Base-by-base conservation (phyloP, 768 basidiomycete species). In the Sporobolomyces roseus region DNA sequence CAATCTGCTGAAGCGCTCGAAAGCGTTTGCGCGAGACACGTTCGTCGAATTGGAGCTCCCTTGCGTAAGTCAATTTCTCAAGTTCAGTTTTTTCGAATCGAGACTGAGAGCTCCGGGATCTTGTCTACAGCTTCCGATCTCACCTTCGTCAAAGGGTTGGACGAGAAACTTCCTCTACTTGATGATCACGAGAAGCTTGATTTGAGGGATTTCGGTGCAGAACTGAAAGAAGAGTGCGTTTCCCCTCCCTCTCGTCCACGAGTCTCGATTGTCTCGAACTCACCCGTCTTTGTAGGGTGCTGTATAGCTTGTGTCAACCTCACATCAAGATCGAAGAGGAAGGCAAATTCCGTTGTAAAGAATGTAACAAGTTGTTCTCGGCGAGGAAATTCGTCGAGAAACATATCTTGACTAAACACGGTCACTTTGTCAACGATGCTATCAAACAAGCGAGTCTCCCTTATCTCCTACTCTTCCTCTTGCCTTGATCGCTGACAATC, bases 341-440 rank as follows among this genome's bases (percentile, higher is more conserved):
- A 79, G 90, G 88, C 75, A 98, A 96, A 78, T 98, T 90, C 81
- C 84, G 96, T 71, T 99, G 96, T 82, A 94, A 91, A 82, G 77
- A 78, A 46, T 99, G 96, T 79, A 88, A 87, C 80, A 99, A 99
- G 81, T 83, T 98, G 27, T 99, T 99, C 87, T 93, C 93, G 78
- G 96, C 93, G 6, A 88, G 90, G 38, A 86, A 93, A 30, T 99
- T 97, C 80, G 90, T 98, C 54, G 91, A 94, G 81, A 98, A 98
- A 82, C 96, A 99, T 78, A 87, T 99, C 68, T 85, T 87, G 17
- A 91, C 93, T 78, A 98, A 98, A 78, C 96, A 99, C 77, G 90
- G 96, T 68, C 63, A 68, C 8, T 81, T 91, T 21, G 84, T 93
- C 65, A 89, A 88, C 73, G 66, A 75, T 16, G 81, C 83, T 58